These are phyloP conservation scores for Pinus albicaulis DNA, from an alignment of 75 land plant species.

Conservation along the genomic window DNA sequence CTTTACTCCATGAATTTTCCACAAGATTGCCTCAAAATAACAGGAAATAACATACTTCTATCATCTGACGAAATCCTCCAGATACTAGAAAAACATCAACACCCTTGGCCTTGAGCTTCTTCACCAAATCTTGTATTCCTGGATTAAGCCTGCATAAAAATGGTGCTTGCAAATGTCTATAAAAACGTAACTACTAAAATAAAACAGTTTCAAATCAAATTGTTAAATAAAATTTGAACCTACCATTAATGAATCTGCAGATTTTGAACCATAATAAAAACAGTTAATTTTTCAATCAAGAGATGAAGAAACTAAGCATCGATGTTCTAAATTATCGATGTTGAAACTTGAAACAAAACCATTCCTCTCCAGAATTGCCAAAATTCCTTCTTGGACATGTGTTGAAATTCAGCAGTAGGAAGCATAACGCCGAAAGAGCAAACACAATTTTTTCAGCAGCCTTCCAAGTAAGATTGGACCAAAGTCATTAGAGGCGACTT, in stretches of 20 bases:
- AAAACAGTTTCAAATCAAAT: neutral
- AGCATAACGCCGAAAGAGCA: too few relatives aligned
- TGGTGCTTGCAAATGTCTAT: neutral
- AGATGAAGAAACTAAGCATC: neutral
- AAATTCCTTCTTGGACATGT: neutral
- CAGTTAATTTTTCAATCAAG: neutral
- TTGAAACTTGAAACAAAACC: neutral
- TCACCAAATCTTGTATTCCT: conserved; percentile 76
- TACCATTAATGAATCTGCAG: neutral
- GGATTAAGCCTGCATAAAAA: conserved; percentile 68
- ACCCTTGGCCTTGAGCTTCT: conserved; percentile 60
- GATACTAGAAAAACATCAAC: conserved; percentile 80
- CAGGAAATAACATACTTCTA: conserved; percentile 55
- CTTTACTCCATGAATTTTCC: neutral
- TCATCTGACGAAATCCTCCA: conserved; percentile 99
- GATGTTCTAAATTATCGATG: neutral
- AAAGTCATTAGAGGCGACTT: too few relatives aligned
- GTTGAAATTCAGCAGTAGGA: too few relatives aligned
- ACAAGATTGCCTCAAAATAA: neutral
- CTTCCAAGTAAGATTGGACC: too few relatives aligned
- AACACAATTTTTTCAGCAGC: too few relatives aligned
- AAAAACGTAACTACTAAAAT: neutral
- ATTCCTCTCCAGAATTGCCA: neutral
- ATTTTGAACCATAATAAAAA: neutral
- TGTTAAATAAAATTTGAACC: too few relatives aligned